Percentiles rank a stretch among this genome's conserved stretches.
Evolutionary conservation across 2,329 filamentous ascomycete genomes (phyloP).

Genomic region (Phialophora verrucosa): DNA sequence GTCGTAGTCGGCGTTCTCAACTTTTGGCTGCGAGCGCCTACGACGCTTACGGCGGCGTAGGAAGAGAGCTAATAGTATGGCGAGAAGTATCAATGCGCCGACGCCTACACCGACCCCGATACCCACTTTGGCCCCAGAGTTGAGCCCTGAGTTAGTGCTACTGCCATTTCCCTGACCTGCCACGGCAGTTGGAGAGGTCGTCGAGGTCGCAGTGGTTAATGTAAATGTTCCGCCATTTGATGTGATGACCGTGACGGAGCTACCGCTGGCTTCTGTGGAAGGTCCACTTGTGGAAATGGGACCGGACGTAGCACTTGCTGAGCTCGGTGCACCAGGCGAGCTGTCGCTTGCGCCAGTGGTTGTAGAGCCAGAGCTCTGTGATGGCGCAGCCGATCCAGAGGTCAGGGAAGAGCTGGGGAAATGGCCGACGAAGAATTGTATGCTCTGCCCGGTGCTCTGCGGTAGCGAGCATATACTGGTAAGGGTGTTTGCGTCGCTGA

Average conservation of each 20-base stretch:
- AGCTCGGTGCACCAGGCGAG: slow-evolving; percentile 6
- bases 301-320: not conserved
- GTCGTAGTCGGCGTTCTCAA: slow-evolving; percentile 17
- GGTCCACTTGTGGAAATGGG: not conserved
- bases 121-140: slow-evolving; percentile 39
- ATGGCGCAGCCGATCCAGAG: slow-evolving; percentile 3
- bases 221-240: slow-evolving; percentile 4
- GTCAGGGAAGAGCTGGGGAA: slow-evolving; percentile 35
- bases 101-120: slow-evolving; percentile 38
- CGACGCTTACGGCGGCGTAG: slow-evolving; percentile 33
- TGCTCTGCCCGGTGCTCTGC: slow-evolving; percentile 38
- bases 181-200: not conserved
- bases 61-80: slow-evolving; percentile 35
- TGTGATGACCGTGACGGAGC: slow-evolving; percentile 5
- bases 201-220: not conserved
- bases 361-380: slow-evolving; percentile 8
- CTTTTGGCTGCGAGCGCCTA: slow-evolving; percentile 6
- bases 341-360: not conserved
- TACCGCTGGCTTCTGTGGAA: slow-evolving; percentile 4
- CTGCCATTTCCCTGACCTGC: slow-evolving; percentile 3
- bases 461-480: slow-evolving; percentile 43
- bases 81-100: slow-evolving; percentile 36
- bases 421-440: slow-evolving; percentile 39
- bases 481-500: slow-evolving; percentile 40
- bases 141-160: slow-evolving; percentile 32